Percentiles rank a stretch among this genome's conserved stretches.
These are phyloP conservation scores for Diaporthe ampelina DNA, from an alignment of 2,329 filamentous ascomycete species.

Conservation along the genomic window DNA sequence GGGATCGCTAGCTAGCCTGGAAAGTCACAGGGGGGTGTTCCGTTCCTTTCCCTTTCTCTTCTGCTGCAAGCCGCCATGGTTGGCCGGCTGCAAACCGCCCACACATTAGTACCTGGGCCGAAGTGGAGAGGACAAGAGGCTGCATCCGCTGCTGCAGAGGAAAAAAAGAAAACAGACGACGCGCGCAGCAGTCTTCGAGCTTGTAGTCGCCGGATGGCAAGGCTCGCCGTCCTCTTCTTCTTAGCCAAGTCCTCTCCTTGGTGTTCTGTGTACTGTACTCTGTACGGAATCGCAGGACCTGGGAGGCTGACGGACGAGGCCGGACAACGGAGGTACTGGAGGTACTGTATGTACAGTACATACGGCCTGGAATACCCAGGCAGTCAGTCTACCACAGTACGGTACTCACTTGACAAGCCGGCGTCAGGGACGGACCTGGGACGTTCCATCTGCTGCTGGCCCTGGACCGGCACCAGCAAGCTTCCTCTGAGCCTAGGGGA, in stretches of 20 bases:
- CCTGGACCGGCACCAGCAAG: slow-evolving; percentile 37
- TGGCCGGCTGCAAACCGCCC: slow-evolving; percentile 23
- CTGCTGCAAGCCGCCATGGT: slow-evolving; percentile 30
- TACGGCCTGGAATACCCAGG: not conserved
- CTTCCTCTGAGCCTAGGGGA: slow-evolving; percentile 37
- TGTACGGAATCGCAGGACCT: not conserved
- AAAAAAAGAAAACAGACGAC: not conserved
- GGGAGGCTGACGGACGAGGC: not conserved
- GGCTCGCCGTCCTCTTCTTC: not conserved
- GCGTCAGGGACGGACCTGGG: slow-evolving; percentile 41
- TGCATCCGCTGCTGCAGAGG: slow-evolving; percentile 27
- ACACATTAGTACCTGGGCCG: slow-evolving; percentile 40
- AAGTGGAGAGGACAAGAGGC: slow-evolving; percentile 29
- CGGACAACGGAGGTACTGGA: not conserved
- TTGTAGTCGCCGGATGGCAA: not conserved
- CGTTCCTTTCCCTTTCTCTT: slow-evolving; percentile 21
- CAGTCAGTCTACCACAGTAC: not conserved
- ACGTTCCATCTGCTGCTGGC: slow-evolving; percentile 33
- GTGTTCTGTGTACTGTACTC: not conserved
- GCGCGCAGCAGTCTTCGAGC: not conserved
- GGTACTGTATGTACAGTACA: not conserved
- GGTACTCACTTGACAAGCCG: slow-evolving; percentile 21
- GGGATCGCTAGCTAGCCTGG: slow-evolving; percentile 35
- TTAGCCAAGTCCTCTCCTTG: not conserved
- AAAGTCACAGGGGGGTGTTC: slow-evolving; percentile 24